Base-by-base conservation (phyloP, 192 early-diverging fungal species). In the Backusella westeae region DNA sequence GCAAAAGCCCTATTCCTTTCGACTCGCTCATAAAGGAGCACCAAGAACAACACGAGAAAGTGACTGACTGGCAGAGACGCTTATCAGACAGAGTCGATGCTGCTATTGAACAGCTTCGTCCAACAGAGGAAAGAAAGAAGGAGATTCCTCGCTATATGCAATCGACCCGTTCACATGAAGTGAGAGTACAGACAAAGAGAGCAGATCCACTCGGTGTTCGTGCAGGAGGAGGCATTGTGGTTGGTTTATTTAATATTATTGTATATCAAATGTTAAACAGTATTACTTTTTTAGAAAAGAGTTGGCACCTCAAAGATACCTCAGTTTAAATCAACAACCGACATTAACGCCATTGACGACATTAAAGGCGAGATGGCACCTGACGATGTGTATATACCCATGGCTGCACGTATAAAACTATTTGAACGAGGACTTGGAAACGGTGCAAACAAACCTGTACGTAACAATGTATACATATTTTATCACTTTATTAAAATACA, bases 331-430 rank as follows among this genome's bases (percentile, higher is more conserved):
- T 34, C 67, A 3, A 75, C 78, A 21, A 69, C 72, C 5, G 34
- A 42, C 39, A 75, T 70, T 66, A 73, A 74, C 32, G 52, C 78
- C 5, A 56, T 42, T 39, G 78, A 75, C 14, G 72, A 79, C 26
- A 77, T 77, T 39, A 26, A 19, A 26, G 44, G n/a, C 21, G 67
- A 79, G 15, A 74, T 79, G 65, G 23, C 66, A 7, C 49, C 72
- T 12, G 67, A 59, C 14, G 78, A 74, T 34, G 26, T 17, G 0
- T 79, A 75, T 70, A 38, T 79, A 19, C 67, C 78, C 0, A 35
- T 79, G 52, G 72, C 78, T 10, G 73, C 73, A n/a, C 67, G 78
- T 34, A 59, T 79, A 34, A 79, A 79, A 12, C n/a, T 70, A 44
- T 79, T 79, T 52, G 78, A 79, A 63, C 53, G 70, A 15, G 72